Base-by-base conservation (phyloP, 352 stramenopile genomes). In the Phytophthora colocasiae region DNA sequence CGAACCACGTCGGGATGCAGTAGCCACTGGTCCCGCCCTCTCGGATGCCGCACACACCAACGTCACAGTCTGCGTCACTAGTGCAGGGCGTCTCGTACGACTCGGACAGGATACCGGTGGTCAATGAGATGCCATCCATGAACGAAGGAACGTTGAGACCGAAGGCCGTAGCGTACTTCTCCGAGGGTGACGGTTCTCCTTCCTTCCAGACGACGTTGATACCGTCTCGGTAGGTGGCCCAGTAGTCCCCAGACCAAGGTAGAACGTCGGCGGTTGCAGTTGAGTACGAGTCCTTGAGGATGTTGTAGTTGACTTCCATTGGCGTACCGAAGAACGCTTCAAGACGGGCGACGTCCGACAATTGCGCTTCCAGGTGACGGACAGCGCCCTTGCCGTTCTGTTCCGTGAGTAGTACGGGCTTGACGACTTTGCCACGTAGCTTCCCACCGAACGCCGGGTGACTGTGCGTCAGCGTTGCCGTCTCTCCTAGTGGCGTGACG, bases 191-290 rank as follows among this genome's bases (percentile, higher is more conserved):
- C 8, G 55, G 12, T 6, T 78, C 63, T 7, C 58, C 54, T 24
- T 58, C 38, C 43, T 69, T 69, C 63, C 63, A 70, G 22, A 57
- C 48, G 41, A 32, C 43, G 76, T 91, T 91, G 66, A 91, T 89
- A 31, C 82, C 77, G 74, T 91, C 82, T 11, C 68, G 62, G 71
- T 87, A 89, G 47, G 69, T 69, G 17, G 82, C 75, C 78, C 80
- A 91, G 68, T 88, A 88, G 71, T 77, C 76, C 44, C 75, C 72
- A 3, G 78, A 77, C 78, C 78, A 87, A 15, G 78, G 78, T 34
- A 71, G 65, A 17, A 70, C 43, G 15, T 68, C 50, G 19, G 36
- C 66, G 12, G 17, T 34, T 9, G 40, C 71, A 10, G 19, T 70
- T 0, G 61, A 12, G 48, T 68, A 71, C 61, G 48, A 60, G 31